These are phyloP conservation scores for Patellaria atrata DNA, from an alignment of 495 filamentous ascomycete species.

Conservation along the genomic window DNA sequence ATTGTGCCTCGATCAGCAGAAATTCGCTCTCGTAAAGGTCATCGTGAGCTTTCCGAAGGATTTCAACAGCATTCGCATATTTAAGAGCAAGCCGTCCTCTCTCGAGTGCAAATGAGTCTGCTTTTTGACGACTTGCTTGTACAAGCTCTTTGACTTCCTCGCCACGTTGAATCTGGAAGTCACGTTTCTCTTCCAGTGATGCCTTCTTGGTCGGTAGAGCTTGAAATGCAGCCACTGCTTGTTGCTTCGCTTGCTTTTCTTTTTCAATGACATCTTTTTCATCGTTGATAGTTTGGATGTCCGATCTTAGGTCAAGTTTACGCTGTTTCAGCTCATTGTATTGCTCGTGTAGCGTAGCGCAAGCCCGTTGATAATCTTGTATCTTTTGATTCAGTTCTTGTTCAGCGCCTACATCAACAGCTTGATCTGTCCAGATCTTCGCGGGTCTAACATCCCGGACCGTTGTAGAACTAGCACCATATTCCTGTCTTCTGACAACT, in stretches of 20 bases:
- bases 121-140: too few relatives aligned
- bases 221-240: conserved; percentile 42
- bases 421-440: conserved; percentile 59
- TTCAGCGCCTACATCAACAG: conserved; percentile 50
- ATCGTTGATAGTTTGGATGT: conserved; percentile 16
- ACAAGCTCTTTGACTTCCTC: conserved; percentile 30
- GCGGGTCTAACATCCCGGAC: conserved; percentile 41
- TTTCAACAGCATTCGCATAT: conserved; percentile 46
- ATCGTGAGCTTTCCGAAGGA: conserved; percentile 43
- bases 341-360: too few relatives aligned
- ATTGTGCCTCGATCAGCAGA: conserved; percentile 59
- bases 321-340: too few relatives aligned
- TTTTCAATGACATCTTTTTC: conserved; percentile 30
- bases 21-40: conserved; percentile 53
- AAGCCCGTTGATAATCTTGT: too few relatives aligned
- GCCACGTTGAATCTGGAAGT: too few relatives aligned
- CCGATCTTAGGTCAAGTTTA: too few relatives aligned
- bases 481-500: conserved; percentile 54
- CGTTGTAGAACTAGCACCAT: conserved; percentile 57
- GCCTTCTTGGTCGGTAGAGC: conserved; percentile 57
- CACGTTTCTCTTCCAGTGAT: too few relatives aligned
- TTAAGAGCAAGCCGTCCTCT: conserved; percentile 50
- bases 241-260: conserved; percentile 45
- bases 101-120: conserved; percentile 43
- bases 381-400: conserved; percentile 29